Base-by-base conservation (phyloP, 345 rosid genomes). In the Bruguiera gymnorhiza region DNA sequence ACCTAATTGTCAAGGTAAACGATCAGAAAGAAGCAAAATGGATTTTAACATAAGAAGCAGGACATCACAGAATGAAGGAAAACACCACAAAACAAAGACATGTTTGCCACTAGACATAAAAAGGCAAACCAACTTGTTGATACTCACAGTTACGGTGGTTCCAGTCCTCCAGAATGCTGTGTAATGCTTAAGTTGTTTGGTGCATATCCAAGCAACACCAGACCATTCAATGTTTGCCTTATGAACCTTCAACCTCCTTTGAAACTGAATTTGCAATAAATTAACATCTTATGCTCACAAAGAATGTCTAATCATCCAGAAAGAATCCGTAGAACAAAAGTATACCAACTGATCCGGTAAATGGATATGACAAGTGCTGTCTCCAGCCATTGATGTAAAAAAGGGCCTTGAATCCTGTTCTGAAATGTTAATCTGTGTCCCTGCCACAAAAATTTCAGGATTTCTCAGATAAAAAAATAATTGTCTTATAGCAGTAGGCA, bases 101-200 rank as follows among this genome's bases (percentile, higher is more conserved):
- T 48, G 9, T 48, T 57, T 37, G 20, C 63, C 27, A 48, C n/a
- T 30, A 24, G 19, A 34, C 31, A 67, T 39, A 56, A 56, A 36
- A 60, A 56, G 23, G 63, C 67, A 30, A 8, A 53, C 15, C 23
- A 60, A 61, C 1, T 15, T n/a, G 19, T 23, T 64, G 60, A 36
- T 39, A 48, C 86, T 81, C 75, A 85, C 89, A 60, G 83, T 60
- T 65, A 85, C 77, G 9, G 65, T 57, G 31, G 66, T 50, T 37
- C 78, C 81, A 62, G 73, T 73, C 32, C 70, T 68, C 50, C 55
- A 60, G 70, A 85, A 77, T 6, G 86, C 70, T 21, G 77, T 63
- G 63, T 79, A 85, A 71, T 85, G 89, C 66, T 76, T 85, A 62
- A 83, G 81, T 68, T 81, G 85, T 69, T 85, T 85, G 56, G 81